Base-by-base conservation (phyloP, 192 early-diverging fungal species). In the Backusella liffmaniae region DNA sequence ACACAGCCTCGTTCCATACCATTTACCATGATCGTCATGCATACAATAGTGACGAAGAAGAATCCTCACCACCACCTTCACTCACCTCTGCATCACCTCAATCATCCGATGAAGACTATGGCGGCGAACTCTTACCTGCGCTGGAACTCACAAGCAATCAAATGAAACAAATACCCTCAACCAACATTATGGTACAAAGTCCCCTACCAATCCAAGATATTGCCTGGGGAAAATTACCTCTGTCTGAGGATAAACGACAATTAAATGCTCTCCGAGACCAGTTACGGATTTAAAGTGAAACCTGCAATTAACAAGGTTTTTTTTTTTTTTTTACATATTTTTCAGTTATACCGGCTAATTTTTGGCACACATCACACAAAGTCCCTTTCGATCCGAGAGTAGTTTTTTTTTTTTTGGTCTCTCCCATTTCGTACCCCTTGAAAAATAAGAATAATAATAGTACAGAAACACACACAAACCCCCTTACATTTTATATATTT, bases 191-290 rank as follows among this genome's bases (percentile, higher is more conserved):
- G 10, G 23, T 29, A 62, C 56, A 30, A 16, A 16, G 15, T 15
- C 29, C 23, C n/a, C 62, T 80, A 16, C 71, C 74, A 0, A 49
- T 73, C 0, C 69, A 72, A 42, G 79, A 80, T 72, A 80, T 76
- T 68, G 37, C 74, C 10, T 80, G 79, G 79, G 75, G 70, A 53
- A 75, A 66, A 6, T 67, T 80, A 26, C 69, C 74, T 2, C 76
- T 59, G 21, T 80, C 79, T 59, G 79, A 80, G 72, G 79, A 81
- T 46, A 73, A 81, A 44, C 39, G 78, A 74, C 77, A 81, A 65
- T 59, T 81, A 13, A 73, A 76, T 35, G 70, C 77, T 16, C 16
- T 78, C 23, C 71, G 72, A 42, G 44, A 44, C 5, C 72, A 69
- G 56, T 53, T 78, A 13, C 65, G 72, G 7, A 78, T 78, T 18